phyloP scores from a whole-genome alignment of 192 early-diverging fungal species.

The Umbelopsis sp. region DNA sequence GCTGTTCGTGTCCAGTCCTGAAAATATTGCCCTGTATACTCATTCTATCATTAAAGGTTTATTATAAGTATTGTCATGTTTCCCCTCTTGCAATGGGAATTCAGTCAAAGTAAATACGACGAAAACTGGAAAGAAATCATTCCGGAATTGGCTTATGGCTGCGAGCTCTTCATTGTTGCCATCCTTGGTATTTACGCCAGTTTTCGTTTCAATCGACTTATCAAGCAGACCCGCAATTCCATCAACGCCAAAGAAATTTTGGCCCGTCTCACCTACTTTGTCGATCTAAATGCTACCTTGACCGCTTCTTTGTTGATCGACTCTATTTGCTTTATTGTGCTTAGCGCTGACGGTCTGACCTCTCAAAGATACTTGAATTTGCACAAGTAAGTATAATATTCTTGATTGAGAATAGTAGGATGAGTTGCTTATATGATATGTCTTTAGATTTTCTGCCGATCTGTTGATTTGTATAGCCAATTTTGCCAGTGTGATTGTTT shows the following conservation, averaged over 20 bases:
- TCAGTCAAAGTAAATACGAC: constrained; percentile 23
- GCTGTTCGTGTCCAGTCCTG: background rate
- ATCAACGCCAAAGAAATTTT: constrained; percentile 23
- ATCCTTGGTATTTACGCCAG: constrained; percentile 16
- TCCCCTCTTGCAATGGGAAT: constrained; percentile 40
- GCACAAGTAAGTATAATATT: constrained; percentile 15
- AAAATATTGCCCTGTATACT: background rate
- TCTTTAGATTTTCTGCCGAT: constrained; percentile 24
- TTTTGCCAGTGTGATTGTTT: constrained; percentile 17
- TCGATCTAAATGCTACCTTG: constrained; percentile 22
- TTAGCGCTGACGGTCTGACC: constrained; percentile 30
- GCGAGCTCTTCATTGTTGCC: constrained; percentile 23
- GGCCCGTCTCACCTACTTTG: constrained; percentile 23
- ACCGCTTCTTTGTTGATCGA: constrained; percentile 22
- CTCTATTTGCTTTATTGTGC: constrained; percentile 15
- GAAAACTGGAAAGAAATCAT: constrained; percentile 42
- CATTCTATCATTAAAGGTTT: constrained; percentile 18
- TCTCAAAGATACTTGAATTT: constrained; percentile 13
- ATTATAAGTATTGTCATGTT: constrained; percentile 40
- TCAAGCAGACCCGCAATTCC: constrained; percentile 28
- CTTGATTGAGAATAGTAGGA: too few species aligned
- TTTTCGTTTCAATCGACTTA: constrained; percentile 27
- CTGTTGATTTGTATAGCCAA: constrained; percentile 30
- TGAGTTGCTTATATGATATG: background rate
- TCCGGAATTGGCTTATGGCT: constrained; percentile 45